Base-by-base conservation (phyloP, 2,329 filamentous ascomycete species). In the Bipolaris gigantea region DNA sequence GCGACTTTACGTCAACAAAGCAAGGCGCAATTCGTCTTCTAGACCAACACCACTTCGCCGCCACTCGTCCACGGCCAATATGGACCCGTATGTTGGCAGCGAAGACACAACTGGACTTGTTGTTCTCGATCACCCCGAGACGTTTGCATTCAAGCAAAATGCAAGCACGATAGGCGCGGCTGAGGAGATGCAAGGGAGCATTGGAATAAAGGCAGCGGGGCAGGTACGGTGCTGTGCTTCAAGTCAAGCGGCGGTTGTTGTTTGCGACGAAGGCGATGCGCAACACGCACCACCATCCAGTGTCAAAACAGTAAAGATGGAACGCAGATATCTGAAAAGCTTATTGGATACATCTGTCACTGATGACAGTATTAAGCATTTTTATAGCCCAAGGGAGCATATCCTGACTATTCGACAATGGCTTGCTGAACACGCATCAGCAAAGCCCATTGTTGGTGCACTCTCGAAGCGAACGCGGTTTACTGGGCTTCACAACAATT, bases 391-490 rank as follows among this genome's bases (percentile, higher is more conserved):
- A n/a, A 25, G 58, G 10, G 55, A 60, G 15, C 53, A 63, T 15
- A 47, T 72, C 16, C 56, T 67, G 10, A 60, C 63, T 19, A 63
- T 78, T 32, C 71, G 72, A 19, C 57, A 73, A n/a, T 81, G 79
- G 74, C 59, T 83, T n/a, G 56, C 64, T 7, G 67, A 75, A 33
- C 75, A 82, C 57, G 50, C 66, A 33, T 67, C 77, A n/a, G 66
- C 80, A 3, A 70, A 71, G 51, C 79, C 81, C 3, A 72, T 83
- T 15, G 80, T 77, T 41, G 74, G 75, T 25, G 66, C 79, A 33
- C 71, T 71, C n/a, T 75, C 74, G 4, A 76, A 75, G 50, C 76
- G 81, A 11, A 76, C 76, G 15, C 75, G 81, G 13, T 80, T 83
- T 52, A 64, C 76, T 40, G 80, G 80, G 15, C 67, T 81, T 3